These are phyloP conservation scores for Beta corolliflora DNA, from an alignment of 179 eudicot species.

Conservation along the genomic window DNA sequence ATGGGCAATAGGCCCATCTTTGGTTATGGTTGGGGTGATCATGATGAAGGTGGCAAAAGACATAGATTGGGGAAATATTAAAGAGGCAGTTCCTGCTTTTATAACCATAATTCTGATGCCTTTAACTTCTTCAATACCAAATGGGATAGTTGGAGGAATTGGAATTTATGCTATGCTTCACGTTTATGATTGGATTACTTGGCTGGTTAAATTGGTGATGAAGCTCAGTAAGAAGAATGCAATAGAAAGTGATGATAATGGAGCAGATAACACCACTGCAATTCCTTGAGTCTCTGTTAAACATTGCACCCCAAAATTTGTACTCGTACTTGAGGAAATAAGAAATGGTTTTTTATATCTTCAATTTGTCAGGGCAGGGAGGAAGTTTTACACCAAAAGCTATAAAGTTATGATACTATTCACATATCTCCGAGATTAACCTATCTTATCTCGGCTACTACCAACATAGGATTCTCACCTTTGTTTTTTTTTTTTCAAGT, in stretches of 20 bases:
- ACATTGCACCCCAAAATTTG: neutral
- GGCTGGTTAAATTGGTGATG: constrained; percentile 7
- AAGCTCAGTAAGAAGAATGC: neutral
- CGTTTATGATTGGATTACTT: constrained; percentile 11
- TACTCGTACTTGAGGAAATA: neutral
- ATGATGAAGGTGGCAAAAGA: constrained; percentile 74
- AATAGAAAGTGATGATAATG: neutral
- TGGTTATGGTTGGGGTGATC: constrained; percentile 65
- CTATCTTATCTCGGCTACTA: too few relatives aligned
- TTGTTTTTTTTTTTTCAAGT: too few relatives aligned
- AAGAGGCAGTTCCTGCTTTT: constrained; percentile 63
- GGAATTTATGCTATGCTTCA: constrained; percentile 44
- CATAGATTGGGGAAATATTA: constrained; percentile 58
- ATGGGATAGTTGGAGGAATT: constrained; percentile 68
- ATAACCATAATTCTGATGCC: constrained; percentile 74
- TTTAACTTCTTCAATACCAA: constrained; percentile 63
- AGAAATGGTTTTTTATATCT: too few relatives aligned
- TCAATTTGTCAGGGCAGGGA: too few relatives aligned
- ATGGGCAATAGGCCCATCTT: constrained; percentile 79
- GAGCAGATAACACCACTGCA: neutral
- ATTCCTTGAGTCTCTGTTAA: neutral
- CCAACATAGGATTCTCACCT: too few relatives aligned
- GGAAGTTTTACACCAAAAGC: too few relatives aligned
- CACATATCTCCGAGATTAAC: too few relatives aligned
- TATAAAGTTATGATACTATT: too few relatives aligned